Evolutionary conservation across 78 protist genomes (phyloP), one percentile per base, ranked within the genome.

Genomic region (Dictyostelium intermedium): DNA sequence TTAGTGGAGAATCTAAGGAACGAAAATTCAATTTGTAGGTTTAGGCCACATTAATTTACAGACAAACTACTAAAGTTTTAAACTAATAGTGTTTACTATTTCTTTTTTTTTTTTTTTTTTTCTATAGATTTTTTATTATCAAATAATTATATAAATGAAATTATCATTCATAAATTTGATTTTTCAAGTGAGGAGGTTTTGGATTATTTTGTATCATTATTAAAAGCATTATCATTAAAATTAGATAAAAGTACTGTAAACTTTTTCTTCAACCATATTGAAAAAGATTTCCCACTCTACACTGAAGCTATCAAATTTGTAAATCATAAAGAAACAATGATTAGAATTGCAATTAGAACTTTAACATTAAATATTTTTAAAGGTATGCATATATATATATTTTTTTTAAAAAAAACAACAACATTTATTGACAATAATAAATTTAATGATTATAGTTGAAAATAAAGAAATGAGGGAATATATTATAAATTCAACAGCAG

Each of bases 231-330:
- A 14, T 95, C 98, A 20, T 95, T 97, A 16, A 91, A 95, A 81
- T 91, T 98, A 69, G 93, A 92, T 91, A 45, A 72, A 34, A 87
- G 63, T 39, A 96, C 97, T 9, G 83, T 98, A 35, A 92, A 95
- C 70, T 97, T 98, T 97, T 98, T 98, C 86, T 97, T 86, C 81
- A 93, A 97, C 85, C 97, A 87, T 84, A 63, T 92, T 32, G 92
- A 84, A 79, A 73, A 86, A 39, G 98, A 97, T 86, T 98, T 98
- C 32, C 98, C 98, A 6, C 82, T 98, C 6, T 98, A 98, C 91
- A 94, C 98, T 25, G 99, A 98, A 53, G 98, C 99, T 10, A 95
- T 98, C 80, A 97, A 97, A 74, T 98, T 97, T 84, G 93, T 97
- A 95, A 92, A 96, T 83, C 97, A 98, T 95, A 69, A 60, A 32